These are phyloP conservation scores for Lasiosphaeria miniovina DNA, from an alignment of 495 filamentous ascomycete genomes.

Conservation along the genomic window DNA sequence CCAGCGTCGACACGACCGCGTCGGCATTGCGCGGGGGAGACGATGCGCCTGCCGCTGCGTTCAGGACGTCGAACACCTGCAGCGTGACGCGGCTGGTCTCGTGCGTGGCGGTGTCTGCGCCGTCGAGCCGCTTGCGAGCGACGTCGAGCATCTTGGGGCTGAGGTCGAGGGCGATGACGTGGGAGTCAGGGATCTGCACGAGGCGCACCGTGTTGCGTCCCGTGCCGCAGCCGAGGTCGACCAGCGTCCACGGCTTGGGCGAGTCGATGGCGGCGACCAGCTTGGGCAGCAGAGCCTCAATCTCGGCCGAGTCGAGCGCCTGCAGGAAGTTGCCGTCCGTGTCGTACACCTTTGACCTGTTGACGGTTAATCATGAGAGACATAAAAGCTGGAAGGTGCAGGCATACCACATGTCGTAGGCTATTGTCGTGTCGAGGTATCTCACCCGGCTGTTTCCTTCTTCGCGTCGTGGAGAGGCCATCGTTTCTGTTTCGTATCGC, in stretches of 20 bases:
- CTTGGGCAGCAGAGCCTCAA: constrained; percentile 51
- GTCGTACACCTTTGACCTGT: constrained; percentile 49
- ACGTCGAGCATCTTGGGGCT: constrained; percentile 53
- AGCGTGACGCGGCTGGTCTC: neutral
- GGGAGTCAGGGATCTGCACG: constrained; percentile 29
- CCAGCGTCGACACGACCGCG: constrained; percentile 62
- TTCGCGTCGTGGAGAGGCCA: too few species aligned
- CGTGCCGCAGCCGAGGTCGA: constrained; percentile 68
- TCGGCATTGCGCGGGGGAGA: constrained; percentile 25
- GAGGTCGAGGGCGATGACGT: constrained; percentile 37
- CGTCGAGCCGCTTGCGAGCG: constrained; percentile 40
- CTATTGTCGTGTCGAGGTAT: constrained; percentile 15
- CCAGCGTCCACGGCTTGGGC: constrained; percentile 38
- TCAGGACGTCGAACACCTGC: constrained; percentile 15
- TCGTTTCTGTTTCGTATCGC: too few species aligned
- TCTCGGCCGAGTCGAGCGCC: constrained; percentile 60
- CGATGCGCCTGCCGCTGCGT: neutral
- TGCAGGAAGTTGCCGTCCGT: constrained; percentile 73
- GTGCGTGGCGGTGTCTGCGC: constrained; percentile 8
- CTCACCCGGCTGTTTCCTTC: neutral
- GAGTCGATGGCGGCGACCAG: constrained; percentile 23
- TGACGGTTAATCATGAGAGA: too few species aligned
- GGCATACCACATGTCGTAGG: constrained; percentile 34
- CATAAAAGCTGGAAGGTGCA: too few species aligned
- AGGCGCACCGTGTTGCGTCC: constrained; percentile 65